These are phyloP conservation scores for Bipolaris victoriae DNA, from an alignment of 2,329 filamentous ascomycete genomes.

Conservation along the genomic window DNA sequence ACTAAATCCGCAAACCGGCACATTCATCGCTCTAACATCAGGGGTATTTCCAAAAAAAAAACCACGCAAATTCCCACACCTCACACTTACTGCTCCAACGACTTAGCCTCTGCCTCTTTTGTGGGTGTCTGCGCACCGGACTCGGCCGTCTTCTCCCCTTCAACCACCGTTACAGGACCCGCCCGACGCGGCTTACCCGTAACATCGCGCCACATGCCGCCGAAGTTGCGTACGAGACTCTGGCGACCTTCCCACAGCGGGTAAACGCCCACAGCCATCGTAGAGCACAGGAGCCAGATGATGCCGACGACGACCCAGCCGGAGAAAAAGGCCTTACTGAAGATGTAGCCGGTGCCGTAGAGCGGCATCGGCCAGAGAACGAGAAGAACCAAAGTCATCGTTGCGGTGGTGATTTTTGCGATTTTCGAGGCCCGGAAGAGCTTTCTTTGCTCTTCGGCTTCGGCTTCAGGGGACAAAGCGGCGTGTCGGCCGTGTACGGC, in stretches of 20 bases:
- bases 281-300: constrained; percentile 77
- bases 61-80: neutral
- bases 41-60: neutral
- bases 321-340: constrained; percentile 79
- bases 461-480: constrained; percentile 37
- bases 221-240: constrained; percentile 33
- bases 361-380: constrained; percentile 92
- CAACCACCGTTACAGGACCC: constrained; percentile 19
- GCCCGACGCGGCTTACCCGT: constrained; percentile 25
- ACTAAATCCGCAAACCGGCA: too few species aligned
- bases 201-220: constrained; percentile 37
- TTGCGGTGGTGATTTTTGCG: constrained; percentile 63
- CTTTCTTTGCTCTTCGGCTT: constrained; percentile 50
- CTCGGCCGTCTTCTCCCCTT: constrained; percentile 24
- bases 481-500: constrained; percentile 55
- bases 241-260: constrained; percentile 72
- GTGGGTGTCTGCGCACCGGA: constrained; percentile 26
- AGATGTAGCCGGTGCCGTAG: constrained; percentile 82
- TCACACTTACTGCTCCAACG: constrained; percentile 13
- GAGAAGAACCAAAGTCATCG: constrained; percentile 72
- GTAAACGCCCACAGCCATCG: constrained; percentile 77
- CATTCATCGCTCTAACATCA: neutral
- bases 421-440: constrained; percentile 56
- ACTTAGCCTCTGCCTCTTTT: constrained; percentile 26
- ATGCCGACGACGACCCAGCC: constrained; percentile 73